phyloP scores from a whole-genome alignment of 1,284 basidiomycete genomes.

The Stereum hirsutum region DNA sequence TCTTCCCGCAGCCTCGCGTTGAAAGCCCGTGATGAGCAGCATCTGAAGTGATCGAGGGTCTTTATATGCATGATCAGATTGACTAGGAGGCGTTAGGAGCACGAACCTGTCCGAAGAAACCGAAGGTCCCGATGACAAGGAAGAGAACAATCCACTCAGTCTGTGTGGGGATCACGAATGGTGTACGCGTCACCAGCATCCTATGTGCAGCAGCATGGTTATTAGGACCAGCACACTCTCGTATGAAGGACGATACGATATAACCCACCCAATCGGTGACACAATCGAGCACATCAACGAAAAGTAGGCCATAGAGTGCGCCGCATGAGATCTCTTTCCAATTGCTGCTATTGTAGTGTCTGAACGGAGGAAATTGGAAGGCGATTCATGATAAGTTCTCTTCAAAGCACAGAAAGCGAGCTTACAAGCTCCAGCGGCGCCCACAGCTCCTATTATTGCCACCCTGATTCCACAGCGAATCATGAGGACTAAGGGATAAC shows the following conservation, averaged over 20 bases:
- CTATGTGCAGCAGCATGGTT: slow-evolving; percentile 17
- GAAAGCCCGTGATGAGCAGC: slow-evolving; percentile 54
- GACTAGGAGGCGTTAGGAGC: background rate
- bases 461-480: too few relatives aligned
- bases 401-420: too few relatives aligned
- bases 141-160: slow-evolving; percentile 36
- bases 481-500: too few relatives aligned
- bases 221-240: slow-evolving; percentile 8
- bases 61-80: too few relatives aligned
- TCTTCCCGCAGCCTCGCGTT: slow-evolving; percentile 54
- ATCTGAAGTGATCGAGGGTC: slow-evolving; percentile 21
- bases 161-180: slow-evolving; percentile 37
- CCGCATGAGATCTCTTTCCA: slow-evolving; percentile 62
- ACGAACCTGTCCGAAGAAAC: slow-evolving; percentile 47
- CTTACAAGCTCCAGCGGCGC: slow-evolving; percentile 53
- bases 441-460: slow-evolving; percentile 49
- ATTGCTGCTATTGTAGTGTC: slow-evolving; percentile 64
- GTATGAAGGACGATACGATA: too few relatives aligned
- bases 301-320: slow-evolving; percentile 68
- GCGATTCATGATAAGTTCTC: background rate
- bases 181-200: slow-evolving; percentile 31
- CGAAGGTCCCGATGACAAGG: slow-evolving; percentile 42
- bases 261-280: slow-evolving; percentile 34
- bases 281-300: slow-evolving; percentile 53
- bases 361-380: slow-evolving; percentile 18